Evolutionary conservation across 768 basidiomycete genomes (phyloP).

Genomic region (Fistulinella prunicolor): DNA sequence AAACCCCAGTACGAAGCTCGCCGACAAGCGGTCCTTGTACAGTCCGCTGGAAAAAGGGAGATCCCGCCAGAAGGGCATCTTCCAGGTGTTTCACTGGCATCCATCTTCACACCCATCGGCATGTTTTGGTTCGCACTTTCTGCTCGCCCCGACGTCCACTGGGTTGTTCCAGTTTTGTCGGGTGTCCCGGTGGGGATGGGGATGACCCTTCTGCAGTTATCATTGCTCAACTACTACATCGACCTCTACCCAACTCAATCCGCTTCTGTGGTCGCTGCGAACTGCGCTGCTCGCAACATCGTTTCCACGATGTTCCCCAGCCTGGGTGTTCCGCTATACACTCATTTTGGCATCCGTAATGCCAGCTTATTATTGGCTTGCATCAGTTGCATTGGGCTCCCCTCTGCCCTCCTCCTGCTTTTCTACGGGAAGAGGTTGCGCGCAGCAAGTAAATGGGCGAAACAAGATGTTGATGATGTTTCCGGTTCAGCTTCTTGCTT

Average conservation of each 20-base stretch:
- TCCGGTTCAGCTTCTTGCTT: background rate
- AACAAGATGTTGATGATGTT: constrained; percentile 9
- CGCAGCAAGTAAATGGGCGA: constrained; percentile 19
- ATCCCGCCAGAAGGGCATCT: constrained; percentile 21
- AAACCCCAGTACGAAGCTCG: constrained; percentile 23
- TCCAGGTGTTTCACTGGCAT: constrained; percentile 19
- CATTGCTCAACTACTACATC: constrained; percentile 24
- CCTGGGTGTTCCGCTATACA: constrained; percentile 18
- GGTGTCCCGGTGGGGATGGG: constrained; percentile 27
- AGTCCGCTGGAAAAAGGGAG: constrained; percentile 15
- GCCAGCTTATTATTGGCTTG: constrained; percentile 21
- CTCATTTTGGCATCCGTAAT: constrained; percentile 14
- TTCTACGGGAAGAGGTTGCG: constrained; percentile 15
- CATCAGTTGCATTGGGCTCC: constrained; percentile 20
- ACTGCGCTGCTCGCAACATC: constrained; percentile 16
- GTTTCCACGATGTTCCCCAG: constrained; percentile 18
- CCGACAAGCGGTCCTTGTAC: constrained; percentile 10
- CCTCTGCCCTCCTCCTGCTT: constrained; percentile 13
- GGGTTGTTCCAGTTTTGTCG: constrained; percentile 21
- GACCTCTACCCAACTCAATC: constrained; percentile 26
- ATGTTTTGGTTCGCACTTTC: constrained; percentile 29
- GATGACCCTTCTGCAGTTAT: constrained; percentile 28
- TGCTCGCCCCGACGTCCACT: constrained; percentile 19
- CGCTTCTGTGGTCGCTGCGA: constrained; percentile 24
- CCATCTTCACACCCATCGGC: constrained; percentile 19